Evolutionary conservation across 2,329 filamentous ascomycete species (phyloP), one percentile per base, ranked within the genome.

Genomic region (Xylaria sp.): DNA sequence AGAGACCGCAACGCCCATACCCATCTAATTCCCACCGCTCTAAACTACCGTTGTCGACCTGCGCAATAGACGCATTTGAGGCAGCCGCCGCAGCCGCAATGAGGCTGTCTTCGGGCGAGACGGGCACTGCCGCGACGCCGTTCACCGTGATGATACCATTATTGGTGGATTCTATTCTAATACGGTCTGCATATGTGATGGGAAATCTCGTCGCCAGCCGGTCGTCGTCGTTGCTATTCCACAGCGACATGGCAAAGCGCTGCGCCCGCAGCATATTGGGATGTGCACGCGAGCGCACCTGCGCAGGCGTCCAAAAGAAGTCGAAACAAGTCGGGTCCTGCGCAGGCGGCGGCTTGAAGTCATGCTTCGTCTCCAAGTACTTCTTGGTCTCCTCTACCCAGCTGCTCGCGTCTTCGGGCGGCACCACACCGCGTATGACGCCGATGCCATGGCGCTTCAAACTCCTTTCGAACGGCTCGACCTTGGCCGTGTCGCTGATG

Each of bases 21-120:
- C 90, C 90, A 66, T 87, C 84, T 36, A 86, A 84, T 71, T 92
- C 90, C 90, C 90, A 92, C 13, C 90, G 85, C 77, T 92, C 90
- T 1, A 92, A 80, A 22, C 88, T 90, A 49, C 90, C 90, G 58
- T 90, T 90, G 74, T 92, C 90, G 2, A 91, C 83, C 76, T 92
- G 90, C 2, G 90, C 89, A 42, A 90, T 86, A 62, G 87, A 79
- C 31, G 83, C 82, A 0, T 83, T 82, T 5, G 84, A 84, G 3
- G 79, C 72, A 1, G 76, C 74, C 17, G 74, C 73, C 0, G 75
- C 75, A 3, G 76, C 74, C 0, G 75, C 75, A 50, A 76, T 76
- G 36, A 76, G 71, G 65, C 72, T 73, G 42, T 72, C 74, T 55
- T 78, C 74, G 49, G 73, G 74, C 66, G 70, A 75, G 27, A 68